Evolutionary conservation across 2,329 filamentous ascomycete genomes (phyloP), one percentile per base, ranked within the genome.

Genomic region (Hymenoscyphus repandus): DNA sequence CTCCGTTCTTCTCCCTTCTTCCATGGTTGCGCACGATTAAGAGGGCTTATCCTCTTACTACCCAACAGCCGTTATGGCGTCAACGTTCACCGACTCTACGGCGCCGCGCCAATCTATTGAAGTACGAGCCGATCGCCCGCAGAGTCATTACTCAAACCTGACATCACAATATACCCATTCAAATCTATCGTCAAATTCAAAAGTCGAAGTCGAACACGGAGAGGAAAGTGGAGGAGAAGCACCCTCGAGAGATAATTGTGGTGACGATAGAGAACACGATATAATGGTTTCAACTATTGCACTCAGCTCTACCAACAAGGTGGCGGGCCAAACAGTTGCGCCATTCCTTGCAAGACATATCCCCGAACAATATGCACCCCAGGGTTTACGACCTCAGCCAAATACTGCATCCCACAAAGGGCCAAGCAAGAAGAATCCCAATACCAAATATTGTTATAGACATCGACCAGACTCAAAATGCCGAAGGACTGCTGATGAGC

Each of bases 391-490:
- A 52, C 32, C 49, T 36, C 69, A 70, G 47, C 67, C 71, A 36
- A 66, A 70, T 54, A 69, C 69, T 40, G 42, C 22, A 18, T 33
- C 46, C 4, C 20, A 42, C 4, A 60, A 50, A 62, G 51, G 59
- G 63, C 49, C 66, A 65, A 66, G 66, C 44, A 71, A 64, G 40
- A 71, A 73, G 62, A 79, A 82, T 55, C 79, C 77, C 33, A 95
- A 91, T 67, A 95, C 90, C 61, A 93, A 88, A 68, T 97, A 87
- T 72, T 99, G 93, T 72, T 99, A 99, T 69, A 85, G 93, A 50
- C 93, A 99, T 69, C 80, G 88, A 48, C 93, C 93, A 2, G 93
- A 97, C 69, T 83, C 92, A 48, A 95, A 96, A 72, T 99, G 93
- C 71, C 80, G 91, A 54, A 83, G 90, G 54, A 90, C 95, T 56